Evolutionary conservation across 495 filamentous ascomycete species (phyloP).

Genomic region (Hypomontagnella submonticulosa): DNA sequence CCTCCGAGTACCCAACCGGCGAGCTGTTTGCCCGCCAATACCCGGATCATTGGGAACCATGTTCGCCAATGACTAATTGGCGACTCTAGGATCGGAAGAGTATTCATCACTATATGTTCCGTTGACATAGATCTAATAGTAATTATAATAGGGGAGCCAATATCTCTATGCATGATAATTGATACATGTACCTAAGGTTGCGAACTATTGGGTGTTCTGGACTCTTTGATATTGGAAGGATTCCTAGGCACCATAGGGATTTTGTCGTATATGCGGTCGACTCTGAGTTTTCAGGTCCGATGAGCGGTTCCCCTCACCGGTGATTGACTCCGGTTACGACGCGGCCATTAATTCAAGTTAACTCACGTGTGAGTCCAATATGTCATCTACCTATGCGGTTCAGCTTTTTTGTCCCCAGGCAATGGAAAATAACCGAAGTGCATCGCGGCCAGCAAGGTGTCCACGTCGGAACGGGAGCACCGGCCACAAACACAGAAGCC

Average conservation of each 20-base stretch:
- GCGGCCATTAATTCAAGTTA: conserved; percentile 14
- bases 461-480: conserved; percentile 2
- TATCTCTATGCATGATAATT: conserved; percentile 1
- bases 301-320: conserved; percentile 7
- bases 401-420: conserved; percentile 6
- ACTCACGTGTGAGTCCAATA: conserved; percentile 12
- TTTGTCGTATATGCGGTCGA: conserved; percentile 9
- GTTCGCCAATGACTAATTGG: conserved; percentile 5
- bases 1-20: conserved; percentile 11
- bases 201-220: conserved; percentile 12
- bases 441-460: conserved; percentile 6
- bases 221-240: conserved; percentile 5
- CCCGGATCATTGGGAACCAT: conserved; percentile 3
- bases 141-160: conserved; percentile 5
- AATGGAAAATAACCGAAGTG: neutral
- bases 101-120: conserved; percentile 4
- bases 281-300: conserved; percentile 2
- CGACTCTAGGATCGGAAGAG: conserved; percentile 5
- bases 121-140: conserved; percentile 12
- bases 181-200: conserved; percentile 10
- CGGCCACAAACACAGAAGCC: conserved; percentile 9
- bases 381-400: conserved; percentile 4
- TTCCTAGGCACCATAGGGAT: conserved; percentile 13
- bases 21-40: conserved; percentile 12
- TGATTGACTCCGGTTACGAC: conserved; percentile 11